Evolutionary conservation across 2,329 filamentous ascomycete genomes (phyloP), one percentile per base, ranked within the genome.

Genomic region (Sporothrix phasma): DNA sequence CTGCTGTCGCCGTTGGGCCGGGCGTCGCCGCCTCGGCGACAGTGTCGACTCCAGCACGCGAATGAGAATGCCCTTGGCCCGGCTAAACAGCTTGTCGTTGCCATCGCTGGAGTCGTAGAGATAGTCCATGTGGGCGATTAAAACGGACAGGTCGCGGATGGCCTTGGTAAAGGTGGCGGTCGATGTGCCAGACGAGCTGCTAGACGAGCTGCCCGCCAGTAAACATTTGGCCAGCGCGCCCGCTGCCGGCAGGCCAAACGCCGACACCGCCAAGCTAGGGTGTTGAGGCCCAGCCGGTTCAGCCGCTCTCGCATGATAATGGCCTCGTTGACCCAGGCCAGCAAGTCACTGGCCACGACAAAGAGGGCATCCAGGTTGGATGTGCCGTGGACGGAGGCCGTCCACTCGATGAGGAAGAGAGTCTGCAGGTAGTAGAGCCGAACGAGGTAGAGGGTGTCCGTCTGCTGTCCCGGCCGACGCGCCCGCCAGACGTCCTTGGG

Each of bases 321-420:
- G 15, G 63, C 63, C 39, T 64, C 58, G 24, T 64, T 64, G 58
- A 64, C 63, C 63, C 63, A 64, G 6, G 63, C 63, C 5, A 64
- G 31, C 5, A 64, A 29, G 37, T 64, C 63, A 17, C 58, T 64
- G 29, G 63, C 63, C 1, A 60, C 59, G 3, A 37, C 58, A 53
- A 64, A 64, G 3, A 64, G 63, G 1, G 47, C 37, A 11, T 64
- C 63, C 3, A 61, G 22, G 29, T 64, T 51, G 8, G 37, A 41
- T 13, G 58, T 61, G 8, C 58, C 63, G 5, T 64, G 63, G 4
- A 53, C 60, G 0, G 58, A 64, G 3, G 63, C 58, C 1, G 63
- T 60, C 63, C 63, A 64, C 10, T 64, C 63, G 41, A 64, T 64
- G 2, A 64, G 17, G 17, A 64, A 64, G 29, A 54, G 46, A 2